Base-by-base conservation (phyloP, 805 yeast species). In the Lipomyces starkeyi region DNA sequence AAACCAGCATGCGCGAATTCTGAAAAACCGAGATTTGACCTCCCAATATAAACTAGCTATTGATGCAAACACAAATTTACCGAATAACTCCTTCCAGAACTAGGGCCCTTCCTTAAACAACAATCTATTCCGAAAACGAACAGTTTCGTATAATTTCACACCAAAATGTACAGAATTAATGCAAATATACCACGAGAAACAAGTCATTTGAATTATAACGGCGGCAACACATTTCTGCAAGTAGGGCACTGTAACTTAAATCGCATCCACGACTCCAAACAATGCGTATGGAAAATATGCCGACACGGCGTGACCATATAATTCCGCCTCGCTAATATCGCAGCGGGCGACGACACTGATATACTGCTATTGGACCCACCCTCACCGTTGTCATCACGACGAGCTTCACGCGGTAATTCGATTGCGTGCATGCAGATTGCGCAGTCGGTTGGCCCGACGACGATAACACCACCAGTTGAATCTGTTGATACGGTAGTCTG, bases 221-320 rank as follows among this genome's bases (percentile, higher is more conserved):
- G 97, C 1, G 98, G 98, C 54, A 94, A 80, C 27, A 91, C 85
- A 65, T 87, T 86, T 74, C 98, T 84, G 79, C 98, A 94, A 6
- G 93, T 93, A 0, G 98, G 98, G 79, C 98, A 94, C 75, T 93
- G 97, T 61, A 94, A 79, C 74, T 93, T 91, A 76, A 91, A 90
- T 77, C 88, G 86, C 97, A 94, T 92, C 98, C 98, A 94, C 70
- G 85, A 87, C 76, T 91, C 96, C 71, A 94, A 80, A 79, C 98
- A 93, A n/a, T 85, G 88, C 1, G 91, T 85, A 76, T 93, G 98
- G 84, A 93, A 94, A 9, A 92, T 87, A 77, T 93, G 98, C 55
- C 87, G 83, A 78, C 98, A 93, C 1, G 98, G 98, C 0, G 98
- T 91, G 13, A 70, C 73, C 81, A 79, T 78, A 66, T 79, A 79